A percentile compares a stretch with the other conserved stretches of the same genome.
These are phyloP conservation scores for Zymoseptoria brevis DNA, from an alignment of 2,329 filamentous ascomycete genomes.

Conservation along the genomic window DNA sequence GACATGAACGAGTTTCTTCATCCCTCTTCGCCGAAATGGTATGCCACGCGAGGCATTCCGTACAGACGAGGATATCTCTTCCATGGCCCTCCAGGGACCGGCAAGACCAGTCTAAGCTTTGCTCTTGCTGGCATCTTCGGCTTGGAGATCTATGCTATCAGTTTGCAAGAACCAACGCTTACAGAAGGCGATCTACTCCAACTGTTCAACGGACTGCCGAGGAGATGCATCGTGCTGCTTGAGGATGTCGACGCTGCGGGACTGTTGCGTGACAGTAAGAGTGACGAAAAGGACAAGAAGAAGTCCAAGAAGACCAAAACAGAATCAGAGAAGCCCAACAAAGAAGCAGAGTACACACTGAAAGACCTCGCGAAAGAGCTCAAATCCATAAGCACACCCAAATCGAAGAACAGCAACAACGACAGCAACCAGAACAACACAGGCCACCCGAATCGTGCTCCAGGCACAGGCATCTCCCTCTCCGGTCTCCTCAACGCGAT, in stretches of 20 bases:
- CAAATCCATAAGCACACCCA: slow-evolving; percentile 13
- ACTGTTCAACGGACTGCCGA: slow-evolving; percentile 37
- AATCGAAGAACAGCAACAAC: not conserved
- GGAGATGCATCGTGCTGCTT: slow-evolving; percentile 39
- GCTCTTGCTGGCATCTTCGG: slow-evolving; percentile 43
- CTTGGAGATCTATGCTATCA: slow-evolving; percentile 39
- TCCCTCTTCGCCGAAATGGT: slow-evolving; percentile 67
- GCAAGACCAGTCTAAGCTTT: slow-evolving; percentile 32
- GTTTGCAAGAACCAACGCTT: slow-evolving; percentile 59
- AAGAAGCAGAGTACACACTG: slow-evolving; percentile 23
- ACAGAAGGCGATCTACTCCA: slow-evolving; percentile 54
- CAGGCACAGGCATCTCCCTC: slow-evolving; percentile 59
- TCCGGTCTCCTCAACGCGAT: slow-evolving; percentile 77
- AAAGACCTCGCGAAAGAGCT: slow-evolving; percentile 25
- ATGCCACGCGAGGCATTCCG: slow-evolving; percentile 73
- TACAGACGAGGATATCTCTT: slow-evolving; percentile 79
- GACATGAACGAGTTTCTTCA: slow-evolving; percentile 76
- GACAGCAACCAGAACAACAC: slow-evolving; percentile 4
- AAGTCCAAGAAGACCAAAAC: slow-evolving; percentile 8
- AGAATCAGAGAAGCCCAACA: slow-evolving; percentile 14
- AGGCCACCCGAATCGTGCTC: slow-evolving; percentile 12
- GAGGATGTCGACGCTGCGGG: slow-evolving; percentile 44
- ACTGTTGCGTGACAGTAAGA: slow-evolving; percentile 31
- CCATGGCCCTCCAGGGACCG: slow-evolving; percentile 53
- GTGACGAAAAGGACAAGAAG: slow-evolving; percentile 19